Evolutionary conservation across 2,329 filamentous ascomycete species (phyloP).

Genomic region (Dryadomyces quercus-mongolicae): DNA sequence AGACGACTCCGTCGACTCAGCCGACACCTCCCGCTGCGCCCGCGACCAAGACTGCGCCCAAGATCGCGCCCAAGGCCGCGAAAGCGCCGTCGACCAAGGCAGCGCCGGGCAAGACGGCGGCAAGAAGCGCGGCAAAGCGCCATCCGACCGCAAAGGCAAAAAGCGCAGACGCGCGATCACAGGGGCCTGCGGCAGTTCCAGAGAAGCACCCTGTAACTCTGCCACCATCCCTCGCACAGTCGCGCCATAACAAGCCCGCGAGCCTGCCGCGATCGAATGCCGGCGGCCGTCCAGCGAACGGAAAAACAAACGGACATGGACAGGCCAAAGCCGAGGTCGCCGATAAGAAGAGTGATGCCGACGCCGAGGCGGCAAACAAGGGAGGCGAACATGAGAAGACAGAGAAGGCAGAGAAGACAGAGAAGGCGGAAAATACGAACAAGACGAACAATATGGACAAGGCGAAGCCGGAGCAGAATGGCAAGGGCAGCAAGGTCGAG

Average conservation of each 20-base stretch:
- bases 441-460: no score
- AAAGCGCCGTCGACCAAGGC: not conserved
- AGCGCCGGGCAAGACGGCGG: not conserved
- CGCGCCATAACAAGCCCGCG: conserved; percentile 10
- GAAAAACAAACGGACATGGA: not conserved
- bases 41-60: not conserved
- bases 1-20: not conserved
- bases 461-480: not conserved
- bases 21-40: not conserved
- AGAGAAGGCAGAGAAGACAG: no score
- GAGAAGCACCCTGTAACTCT: not conserved
- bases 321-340: not conserved
- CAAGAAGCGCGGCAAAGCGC: not conserved
- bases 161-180: not conserved
- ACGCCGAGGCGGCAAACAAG: no score
- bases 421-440: no score
- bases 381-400: no score
- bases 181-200: not conserved
- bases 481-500: not conserved
- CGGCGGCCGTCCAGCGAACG: not conserved
- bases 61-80: not conserved
- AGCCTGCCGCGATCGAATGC: not conserved
- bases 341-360: not conserved
- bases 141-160: not conserved
- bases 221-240: conserved; percentile 11